Conservation (phyloP, 2,329 filamentous ascomycete genomes). For the Stylonectria norvegica region DNA sequence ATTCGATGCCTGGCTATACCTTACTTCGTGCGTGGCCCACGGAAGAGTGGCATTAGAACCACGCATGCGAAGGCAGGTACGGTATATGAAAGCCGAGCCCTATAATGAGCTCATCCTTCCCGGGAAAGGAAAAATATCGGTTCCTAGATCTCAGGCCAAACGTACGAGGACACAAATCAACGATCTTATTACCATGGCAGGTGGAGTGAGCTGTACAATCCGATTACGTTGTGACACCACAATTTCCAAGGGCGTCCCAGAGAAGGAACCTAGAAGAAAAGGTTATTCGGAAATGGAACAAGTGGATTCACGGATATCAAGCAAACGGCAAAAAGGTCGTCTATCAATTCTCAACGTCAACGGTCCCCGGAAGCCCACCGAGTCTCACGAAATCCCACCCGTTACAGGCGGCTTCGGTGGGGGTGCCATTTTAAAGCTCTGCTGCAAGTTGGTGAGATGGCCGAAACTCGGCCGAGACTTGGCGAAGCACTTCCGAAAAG, state of each 20-base stretch:
- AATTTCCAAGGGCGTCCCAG: conserved; percentile 3
- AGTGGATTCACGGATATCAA: neutral
- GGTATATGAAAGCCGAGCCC: too few species aligned
- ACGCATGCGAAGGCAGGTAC: too few species aligned
- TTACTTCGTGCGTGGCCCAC: conserved; percentile 21
- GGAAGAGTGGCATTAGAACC: too few species aligned
- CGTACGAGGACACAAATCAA: too few species aligned
- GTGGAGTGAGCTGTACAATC: too few species aligned
- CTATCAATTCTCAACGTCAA: too few species aligned
- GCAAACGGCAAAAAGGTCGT: conserved; percentile 1
- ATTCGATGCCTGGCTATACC: conserved; percentile 5
- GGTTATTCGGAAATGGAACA: conserved; percentile 4
- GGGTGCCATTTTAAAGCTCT: too few species aligned
- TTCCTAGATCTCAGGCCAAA: conserved; percentile 6
- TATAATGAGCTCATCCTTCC: conserved; percentile 5
- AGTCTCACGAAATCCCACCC: too few species aligned
- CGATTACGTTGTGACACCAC: conserved; percentile 3
- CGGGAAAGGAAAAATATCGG: conserved; percentile 2
- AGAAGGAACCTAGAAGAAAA: conserved; percentile 4
- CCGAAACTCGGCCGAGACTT: conserved; percentile 17
- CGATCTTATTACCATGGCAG: conserved; percentile 6
- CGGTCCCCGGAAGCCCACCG: too few species aligned
- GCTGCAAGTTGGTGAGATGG: conserved; percentile 11
- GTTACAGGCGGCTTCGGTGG: too few species aligned
- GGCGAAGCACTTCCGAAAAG: conserved; percentile 11